These are phyloP conservation scores for Fusarium circinatum DNA, from an alignment of 2,329 filamentous ascomycete species.

Conservation along the genomic window DNA sequence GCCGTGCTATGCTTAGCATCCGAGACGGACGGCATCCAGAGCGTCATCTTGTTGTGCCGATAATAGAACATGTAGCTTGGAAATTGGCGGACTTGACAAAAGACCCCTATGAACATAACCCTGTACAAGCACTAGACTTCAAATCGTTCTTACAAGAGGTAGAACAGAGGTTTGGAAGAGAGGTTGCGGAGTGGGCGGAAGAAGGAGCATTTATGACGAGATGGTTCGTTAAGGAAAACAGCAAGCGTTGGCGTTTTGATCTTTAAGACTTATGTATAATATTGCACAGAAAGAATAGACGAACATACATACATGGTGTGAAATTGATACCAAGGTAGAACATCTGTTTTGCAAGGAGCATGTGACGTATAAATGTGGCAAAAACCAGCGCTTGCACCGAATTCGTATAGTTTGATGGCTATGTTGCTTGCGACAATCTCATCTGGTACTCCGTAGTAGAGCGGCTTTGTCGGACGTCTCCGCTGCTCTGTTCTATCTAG, in stretches of 20 bases:
- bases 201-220: slow-evolving; percentile 45
- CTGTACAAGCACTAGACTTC: slow-evolving; percentile 42
- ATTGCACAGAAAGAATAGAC: not conserved
- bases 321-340: fast-evolving
- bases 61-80: slow-evolving; percentile 47
- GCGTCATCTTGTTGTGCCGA: slow-evolving; percentile 45
- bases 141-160: slow-evolving; percentile 35
- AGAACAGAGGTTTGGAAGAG: slow-evolving; percentile 36
- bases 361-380: fast-evolving
- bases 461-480: too few relatives aligned
- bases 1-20: slow-evolving; percentile 45
- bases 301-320: fast-evolving
- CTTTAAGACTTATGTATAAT: not conserved
- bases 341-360: fast-evolving
- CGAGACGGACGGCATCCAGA: slow-evolving; percentile 45
- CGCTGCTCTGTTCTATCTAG: too few relatives aligned
- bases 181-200: slow-evolving; percentile 44
- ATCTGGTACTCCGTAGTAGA: too few relatives aligned
- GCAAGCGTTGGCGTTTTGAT: slow-evolving; percentile 47
- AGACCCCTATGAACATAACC: slow-evolving; percentile 40
- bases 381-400: too few relatives aligned
- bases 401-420: too few relatives aligned
- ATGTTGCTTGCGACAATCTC: too few relatives aligned
- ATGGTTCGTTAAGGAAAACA: slow-evolving; percentile 50
- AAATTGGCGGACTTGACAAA: slow-evolving; percentile 42